Conservation (phyloP, 805 yeast genomes). For the Zygoascus ofunaensis region DNA sequence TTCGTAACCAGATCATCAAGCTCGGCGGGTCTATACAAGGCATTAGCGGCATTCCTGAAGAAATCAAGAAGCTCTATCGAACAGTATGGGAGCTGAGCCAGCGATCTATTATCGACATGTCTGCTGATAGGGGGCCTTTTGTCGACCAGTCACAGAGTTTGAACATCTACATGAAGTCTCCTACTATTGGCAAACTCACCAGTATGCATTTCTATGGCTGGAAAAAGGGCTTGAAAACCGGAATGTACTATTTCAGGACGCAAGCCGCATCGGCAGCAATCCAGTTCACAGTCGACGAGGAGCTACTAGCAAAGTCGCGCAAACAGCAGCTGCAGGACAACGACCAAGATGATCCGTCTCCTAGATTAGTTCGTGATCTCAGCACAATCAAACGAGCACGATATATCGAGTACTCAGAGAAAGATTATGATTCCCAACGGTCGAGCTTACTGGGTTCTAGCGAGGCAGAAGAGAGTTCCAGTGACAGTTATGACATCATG, state of each 20-base stretch:
- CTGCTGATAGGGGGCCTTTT: constrained; percentile 66
- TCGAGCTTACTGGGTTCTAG: background rate
- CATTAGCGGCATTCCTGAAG: constrained; percentile 63
- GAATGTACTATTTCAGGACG: constrained; percentile 95
- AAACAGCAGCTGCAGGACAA: background rate
- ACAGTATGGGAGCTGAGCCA: constrained; percentile 97
- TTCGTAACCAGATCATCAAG: constrained; percentile 68
- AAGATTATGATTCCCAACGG: background rate
- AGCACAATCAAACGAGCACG: background rate
- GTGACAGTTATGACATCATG: background rate
- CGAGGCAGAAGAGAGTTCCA: background rate
- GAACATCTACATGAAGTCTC: constrained; percentile 79
- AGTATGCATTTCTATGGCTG: constrained; percentile 98
- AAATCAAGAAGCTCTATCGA: constrained; percentile 68
- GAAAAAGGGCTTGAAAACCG: constrained; percentile 97
- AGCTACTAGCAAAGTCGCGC: constrained; percentile 28
- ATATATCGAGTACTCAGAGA: background rate
- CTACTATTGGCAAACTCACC: constrained; percentile 94
- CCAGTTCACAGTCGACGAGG: constrained; percentile 70
- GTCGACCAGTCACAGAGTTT: constrained; percentile 85
- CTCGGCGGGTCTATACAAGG: constrained; percentile 81
- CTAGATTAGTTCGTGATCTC: background rate
- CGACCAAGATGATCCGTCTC: background rate
- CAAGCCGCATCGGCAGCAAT: constrained; percentile 97
- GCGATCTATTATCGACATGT: constrained; percentile 74